Conservation (phyloP, 495 filamentous ascomycete genomes). For the Trichoderma erinaceum region DNA sequence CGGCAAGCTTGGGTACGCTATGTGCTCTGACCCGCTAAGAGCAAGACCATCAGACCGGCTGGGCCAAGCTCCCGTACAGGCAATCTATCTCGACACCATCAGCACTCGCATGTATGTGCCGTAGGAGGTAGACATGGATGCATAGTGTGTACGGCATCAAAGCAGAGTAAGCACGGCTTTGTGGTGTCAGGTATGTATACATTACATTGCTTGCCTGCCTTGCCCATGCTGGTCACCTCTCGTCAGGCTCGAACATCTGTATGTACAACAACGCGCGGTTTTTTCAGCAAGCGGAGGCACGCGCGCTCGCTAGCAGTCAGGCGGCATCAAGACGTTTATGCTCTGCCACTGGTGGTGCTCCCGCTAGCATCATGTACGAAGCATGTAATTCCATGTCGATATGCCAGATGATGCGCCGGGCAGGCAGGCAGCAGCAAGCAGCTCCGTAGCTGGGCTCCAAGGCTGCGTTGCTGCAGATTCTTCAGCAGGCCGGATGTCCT, state of each 20-base stretch:
- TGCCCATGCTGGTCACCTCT: background rate
- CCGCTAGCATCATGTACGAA: conserved; percentile 1
- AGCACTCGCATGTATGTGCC: background rate
- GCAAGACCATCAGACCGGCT: background rate
- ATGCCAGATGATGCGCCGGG: conserved; percentile 9
- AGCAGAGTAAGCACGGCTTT: background rate
- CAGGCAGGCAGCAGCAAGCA: background rate
- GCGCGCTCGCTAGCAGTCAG: background rate
- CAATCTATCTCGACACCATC: background rate
- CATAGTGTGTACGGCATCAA: background rate
- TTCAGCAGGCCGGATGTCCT: background rate
- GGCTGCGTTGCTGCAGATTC: background rate
- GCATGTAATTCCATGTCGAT: background rate
- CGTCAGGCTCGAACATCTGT: background rate
- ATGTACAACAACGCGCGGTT: background rate
- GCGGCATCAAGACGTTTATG: background rate
- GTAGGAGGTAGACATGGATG: background rate
- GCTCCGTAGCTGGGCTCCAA: background rate
- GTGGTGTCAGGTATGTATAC: background rate
- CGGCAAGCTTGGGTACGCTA: background rate
- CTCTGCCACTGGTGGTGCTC: too few species aligned
- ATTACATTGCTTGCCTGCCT: background rate
- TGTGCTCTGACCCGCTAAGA: background rate
- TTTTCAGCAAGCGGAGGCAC: background rate
- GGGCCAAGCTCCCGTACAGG: conserved; percentile 2